Evolutionary conservation across 306 rosid genomes (phyloP).

Genomic region (Cicer pinnatifidum): DNA sequence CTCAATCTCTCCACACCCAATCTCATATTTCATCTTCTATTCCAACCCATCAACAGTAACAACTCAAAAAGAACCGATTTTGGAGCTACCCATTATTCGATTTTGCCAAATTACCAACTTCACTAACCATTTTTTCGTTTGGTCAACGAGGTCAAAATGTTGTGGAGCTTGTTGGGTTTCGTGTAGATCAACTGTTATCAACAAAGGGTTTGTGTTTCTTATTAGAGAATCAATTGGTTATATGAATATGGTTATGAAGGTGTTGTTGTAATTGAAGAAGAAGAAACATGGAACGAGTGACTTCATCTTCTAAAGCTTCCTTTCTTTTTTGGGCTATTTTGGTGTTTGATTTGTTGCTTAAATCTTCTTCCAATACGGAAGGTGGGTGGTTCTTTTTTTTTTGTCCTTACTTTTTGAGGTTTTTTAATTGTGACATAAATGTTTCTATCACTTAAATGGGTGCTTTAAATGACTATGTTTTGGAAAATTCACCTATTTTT

Average conservation of each 20-base stretch:
- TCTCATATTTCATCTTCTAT: constrained; percentile 44
- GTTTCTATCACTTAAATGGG: constrained; percentile 13
- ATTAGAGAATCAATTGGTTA: constrained; percentile 31
- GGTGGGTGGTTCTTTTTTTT: constrained; percentile 57
- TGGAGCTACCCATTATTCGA: constrained; percentile 43
- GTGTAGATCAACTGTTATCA: constrained; percentile 42
- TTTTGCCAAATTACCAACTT: constrained; percentile 26
- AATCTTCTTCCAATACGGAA: constrained; percentile 67
- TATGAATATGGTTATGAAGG: constrained; percentile 47
- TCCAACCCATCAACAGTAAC: constrained; percentile 9
- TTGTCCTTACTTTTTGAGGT: neutral
- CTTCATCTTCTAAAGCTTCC: constrained; percentile 47
- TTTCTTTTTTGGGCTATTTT: constrained; percentile 59
- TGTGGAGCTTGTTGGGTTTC: constrained; percentile 35
- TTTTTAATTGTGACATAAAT: constrained; percentile 39
- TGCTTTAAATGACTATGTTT: constrained; percentile 37
- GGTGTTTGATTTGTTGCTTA: constrained; percentile 55
- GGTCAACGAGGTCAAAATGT: constrained; percentile 49
- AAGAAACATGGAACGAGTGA: constrained; percentile 44
- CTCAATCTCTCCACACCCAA: constrained; percentile 15
- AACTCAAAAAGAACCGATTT: constrained; percentile 18
- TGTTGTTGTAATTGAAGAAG: constrained; percentile 38
- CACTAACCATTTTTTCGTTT: constrained; percentile 24
- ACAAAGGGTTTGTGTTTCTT: constrained; percentile 37
- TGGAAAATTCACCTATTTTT: constrained; percentile 32